phyloP scores from a whole-genome alignment of 495 filamentous ascomycete species.

The Penicillium riverlandense region DNA sequence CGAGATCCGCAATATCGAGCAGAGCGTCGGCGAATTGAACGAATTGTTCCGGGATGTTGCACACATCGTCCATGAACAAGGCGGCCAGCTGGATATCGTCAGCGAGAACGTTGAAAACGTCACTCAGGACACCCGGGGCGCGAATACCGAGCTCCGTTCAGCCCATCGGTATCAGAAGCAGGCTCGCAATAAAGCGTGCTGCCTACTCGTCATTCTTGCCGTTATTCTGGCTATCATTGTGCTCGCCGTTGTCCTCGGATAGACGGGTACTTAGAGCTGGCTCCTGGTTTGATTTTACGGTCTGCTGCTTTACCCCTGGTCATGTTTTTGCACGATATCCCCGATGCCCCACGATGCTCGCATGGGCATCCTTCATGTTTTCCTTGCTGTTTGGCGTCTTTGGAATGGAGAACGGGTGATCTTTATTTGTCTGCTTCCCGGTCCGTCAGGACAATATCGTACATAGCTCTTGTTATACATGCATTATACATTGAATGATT shows the following conservation, averaged over 20 bases:
- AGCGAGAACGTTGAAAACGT: conserved; percentile 78
- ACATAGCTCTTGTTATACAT: conserved; percentile 35
- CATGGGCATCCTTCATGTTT: too few relatives aligned
- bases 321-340: conserved; percentile 23
- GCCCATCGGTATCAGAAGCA: conserved; percentile 89
- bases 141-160: conserved; percentile 73
- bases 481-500: conserved; percentile 21
- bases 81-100: conserved; percentile 82
- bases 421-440: conserved; percentile 7
- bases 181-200: conserved; percentile 86
- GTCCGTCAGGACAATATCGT: conserved; percentile 20
- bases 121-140: conserved; percentile 70
- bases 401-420: conserved; percentile 10
- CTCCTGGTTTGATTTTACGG: conserved; percentile 1
- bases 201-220: conserved; percentile 81
- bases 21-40: conserved; percentile 89
- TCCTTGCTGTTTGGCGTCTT: too few relatives aligned
- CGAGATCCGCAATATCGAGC: conserved; percentile 96
- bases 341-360: neutral
- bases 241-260: conserved; percentile 69
- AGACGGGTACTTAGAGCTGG: conserved; percentile 6
- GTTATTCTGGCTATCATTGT: conserved; percentile 85
- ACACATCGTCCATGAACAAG: conserved; percentile 92
- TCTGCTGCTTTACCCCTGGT: conserved; percentile 3
- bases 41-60: conserved; percentile 96